Conservation (phyloP, 148 eudicot species). For the Salicornia ramosissima region DNA sequence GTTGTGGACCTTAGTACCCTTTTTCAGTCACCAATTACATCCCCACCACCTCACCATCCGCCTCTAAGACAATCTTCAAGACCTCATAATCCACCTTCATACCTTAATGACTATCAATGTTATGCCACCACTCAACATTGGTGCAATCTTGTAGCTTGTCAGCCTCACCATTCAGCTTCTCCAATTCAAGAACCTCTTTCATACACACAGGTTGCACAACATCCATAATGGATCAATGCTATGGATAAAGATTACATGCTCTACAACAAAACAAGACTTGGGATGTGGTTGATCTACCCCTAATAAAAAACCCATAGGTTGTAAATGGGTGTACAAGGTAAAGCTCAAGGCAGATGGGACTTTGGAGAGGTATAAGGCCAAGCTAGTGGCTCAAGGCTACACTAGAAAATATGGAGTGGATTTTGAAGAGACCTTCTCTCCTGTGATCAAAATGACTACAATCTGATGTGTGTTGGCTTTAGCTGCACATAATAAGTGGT, state of each 20-base stretch:
- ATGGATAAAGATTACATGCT: neutral
- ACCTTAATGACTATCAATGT: neutral
- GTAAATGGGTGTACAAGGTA: neutral
- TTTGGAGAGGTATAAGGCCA: constrained; percentile 1
- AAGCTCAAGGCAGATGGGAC: neutral
- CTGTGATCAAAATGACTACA: neutral
- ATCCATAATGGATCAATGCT: neutral
- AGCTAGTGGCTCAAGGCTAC: neutral
- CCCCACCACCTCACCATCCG: too few species aligned
- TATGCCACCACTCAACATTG: neutral
- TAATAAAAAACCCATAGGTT: neutral
- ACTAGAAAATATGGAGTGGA: neutral
- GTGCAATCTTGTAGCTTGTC: neutral
- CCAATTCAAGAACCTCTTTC: neutral
- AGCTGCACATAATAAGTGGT: neutral
- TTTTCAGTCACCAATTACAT: too few species aligned
- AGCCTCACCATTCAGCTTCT: neutral
- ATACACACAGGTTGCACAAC: neutral
- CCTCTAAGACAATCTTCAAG: neutral
- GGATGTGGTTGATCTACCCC: neutral
- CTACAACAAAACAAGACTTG: neutral
- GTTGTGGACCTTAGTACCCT: too few species aligned
- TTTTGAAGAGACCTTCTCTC: neutral
- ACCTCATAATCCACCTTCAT: neutral
- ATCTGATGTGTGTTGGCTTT: neutral